Percentiles rank a stretch among this genome's conserved stretches.
These are phyloP conservation scores for Lactarius psammicola DNA, from an alignment of 768 basidiomycete species.

Conservation along the genomic window DNA sequence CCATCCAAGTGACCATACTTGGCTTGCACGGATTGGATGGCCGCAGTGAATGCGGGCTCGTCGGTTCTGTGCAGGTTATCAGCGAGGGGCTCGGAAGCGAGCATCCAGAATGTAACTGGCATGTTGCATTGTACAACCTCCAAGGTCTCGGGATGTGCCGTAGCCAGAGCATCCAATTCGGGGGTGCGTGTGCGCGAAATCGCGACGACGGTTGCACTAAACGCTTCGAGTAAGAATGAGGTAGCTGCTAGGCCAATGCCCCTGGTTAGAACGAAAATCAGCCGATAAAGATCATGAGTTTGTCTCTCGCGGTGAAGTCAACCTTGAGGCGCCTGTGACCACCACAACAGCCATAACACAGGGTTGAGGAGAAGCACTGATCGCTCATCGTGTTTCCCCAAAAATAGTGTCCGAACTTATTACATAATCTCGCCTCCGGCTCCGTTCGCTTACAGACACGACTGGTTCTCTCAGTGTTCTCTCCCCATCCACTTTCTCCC, in stretches of 20 bases:
- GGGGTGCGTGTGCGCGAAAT: conserved; percentile 67
- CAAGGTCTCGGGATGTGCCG: conserved; percentile 42
- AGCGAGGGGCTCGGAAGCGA: conserved; percentile 14
- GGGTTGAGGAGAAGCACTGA: conserved; percentile 18
- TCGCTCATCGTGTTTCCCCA: conserved; percentile 20
- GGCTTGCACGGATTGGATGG: conserved; percentile 51
- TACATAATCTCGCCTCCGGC: conserved; percentile 1
- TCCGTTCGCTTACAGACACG: neutral
- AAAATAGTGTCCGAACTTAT: conserved; percentile 13
- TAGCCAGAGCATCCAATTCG: conserved; percentile 57
- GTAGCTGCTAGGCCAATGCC: conserved; percentile 82
- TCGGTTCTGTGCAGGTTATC: conserved; percentile 49
- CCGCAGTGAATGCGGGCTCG: conserved; percentile 51
- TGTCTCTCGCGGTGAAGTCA: conserved; percentile 10
- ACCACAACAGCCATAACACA: conserved; percentile 51
- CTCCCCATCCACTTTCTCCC: conserved; percentile 29
- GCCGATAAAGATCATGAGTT: neutral
- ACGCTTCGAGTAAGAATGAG: conserved; percentile 57
- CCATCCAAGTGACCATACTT: conserved; percentile 68
- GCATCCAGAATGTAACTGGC: conserved; percentile 45
- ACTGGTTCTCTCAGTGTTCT: neutral
- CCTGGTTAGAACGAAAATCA: conserved; percentile 35
- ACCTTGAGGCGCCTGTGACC: conserved; percentile 87
- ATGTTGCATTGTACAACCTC: conserved; percentile 69
- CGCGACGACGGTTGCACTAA: conserved; percentile 68